Base-by-base conservation (phyloP, 495 filamentous ascomycete genomes). In the Pyrenopolyporus hunteri region DNA sequence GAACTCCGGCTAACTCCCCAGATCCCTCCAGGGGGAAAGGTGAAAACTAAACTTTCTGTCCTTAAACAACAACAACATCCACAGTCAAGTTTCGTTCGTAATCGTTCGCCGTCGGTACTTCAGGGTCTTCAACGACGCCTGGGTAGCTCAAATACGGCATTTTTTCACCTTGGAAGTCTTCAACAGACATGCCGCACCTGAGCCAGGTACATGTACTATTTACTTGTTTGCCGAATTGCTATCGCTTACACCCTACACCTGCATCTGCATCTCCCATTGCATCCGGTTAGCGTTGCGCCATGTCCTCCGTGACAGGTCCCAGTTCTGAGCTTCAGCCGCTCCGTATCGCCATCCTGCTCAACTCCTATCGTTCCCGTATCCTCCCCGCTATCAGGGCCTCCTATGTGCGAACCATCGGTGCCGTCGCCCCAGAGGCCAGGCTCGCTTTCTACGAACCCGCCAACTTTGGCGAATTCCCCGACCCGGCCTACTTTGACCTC, bases 301-400 rank as follows among this genome's bases (percentile, higher is more conserved):
- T 59, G 56, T 51, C 36, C 45, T 51, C 20, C 19, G 43, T 45
- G 16, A 57, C 36, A 16, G 54, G 36, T 9, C 17, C 53, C 19
- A 61, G 44, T 17, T 25, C 36, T 31, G 56, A 51, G 36, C 22
- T 25, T 26, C 55, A 37, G 31, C 45, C 66, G 14, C 36, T 64
- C 10, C 68, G 67, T 50, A 75, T 81, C 59, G 79, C 77, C 61
- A 69, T 82, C 63, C 64, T 80, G 13, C 70, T 79, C 20, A 80
- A 80, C 68, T 76, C 71, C 31, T 78, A 71, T 66, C 67, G 68
- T 17, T 79, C 76, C 22, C 74, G 72, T 26, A 55, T 71, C 26
- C 69, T 76, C 20, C 46, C 67, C 26, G 69, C 66, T 10, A 71
- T 80, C 59, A 64, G 72, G 5, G 64, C 66, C 44, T 80, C 78